phyloP scores from a whole-genome alignment of 2,329 filamentous ascomycete species.

The Sphaceloma murrayae region DNA sequence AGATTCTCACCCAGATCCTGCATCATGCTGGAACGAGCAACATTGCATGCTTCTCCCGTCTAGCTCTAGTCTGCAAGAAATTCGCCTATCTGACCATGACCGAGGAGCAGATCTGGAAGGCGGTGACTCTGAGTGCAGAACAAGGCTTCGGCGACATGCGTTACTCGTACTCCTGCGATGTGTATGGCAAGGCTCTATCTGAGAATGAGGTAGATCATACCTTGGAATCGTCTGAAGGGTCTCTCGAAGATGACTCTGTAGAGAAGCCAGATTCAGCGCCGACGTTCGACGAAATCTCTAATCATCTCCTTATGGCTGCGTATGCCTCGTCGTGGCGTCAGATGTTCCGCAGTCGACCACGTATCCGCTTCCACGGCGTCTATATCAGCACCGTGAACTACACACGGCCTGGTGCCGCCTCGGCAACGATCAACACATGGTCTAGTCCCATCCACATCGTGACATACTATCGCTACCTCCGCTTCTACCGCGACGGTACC shows the following conservation, averaged over 20 bases:
- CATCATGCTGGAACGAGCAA: constrained; percentile 62
- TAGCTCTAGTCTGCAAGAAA: constrained; percentile 74
- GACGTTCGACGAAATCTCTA: constrained; percentile 16
- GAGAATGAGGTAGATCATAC: constrained; percentile 22
- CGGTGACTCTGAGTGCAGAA: constrained; percentile 57
- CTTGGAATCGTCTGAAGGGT: no score
- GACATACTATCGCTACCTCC: constrained; percentile 94
- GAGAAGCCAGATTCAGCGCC: background rate
- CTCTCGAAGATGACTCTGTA: no score
- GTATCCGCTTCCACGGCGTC: constrained; percentile 86
- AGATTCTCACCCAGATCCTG: constrained; percentile 74
- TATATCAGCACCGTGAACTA: constrained; percentile 98
- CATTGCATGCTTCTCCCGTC: constrained; percentile 63
- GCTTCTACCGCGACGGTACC: constrained; percentile 86
- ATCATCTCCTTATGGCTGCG: constrained; percentile 23
- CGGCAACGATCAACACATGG: constrained; percentile 64
- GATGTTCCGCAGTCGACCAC: constrained; percentile 74
- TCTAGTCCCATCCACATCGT: constrained; percentile 81
- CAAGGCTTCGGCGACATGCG: constrained; percentile 79
- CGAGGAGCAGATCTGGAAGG: constrained; percentile 80
- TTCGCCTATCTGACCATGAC: constrained; percentile 75
- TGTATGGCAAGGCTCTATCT: constrained; percentile 39
- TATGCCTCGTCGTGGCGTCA: constrained; percentile 38
- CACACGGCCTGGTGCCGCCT: constrained; percentile 67
- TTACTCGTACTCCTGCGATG: constrained; percentile 60